phyloP scores from a whole-genome alignment of 2,329 filamentous ascomycete genomes.

The Colletotrichum neosansevieriae region DNA sequence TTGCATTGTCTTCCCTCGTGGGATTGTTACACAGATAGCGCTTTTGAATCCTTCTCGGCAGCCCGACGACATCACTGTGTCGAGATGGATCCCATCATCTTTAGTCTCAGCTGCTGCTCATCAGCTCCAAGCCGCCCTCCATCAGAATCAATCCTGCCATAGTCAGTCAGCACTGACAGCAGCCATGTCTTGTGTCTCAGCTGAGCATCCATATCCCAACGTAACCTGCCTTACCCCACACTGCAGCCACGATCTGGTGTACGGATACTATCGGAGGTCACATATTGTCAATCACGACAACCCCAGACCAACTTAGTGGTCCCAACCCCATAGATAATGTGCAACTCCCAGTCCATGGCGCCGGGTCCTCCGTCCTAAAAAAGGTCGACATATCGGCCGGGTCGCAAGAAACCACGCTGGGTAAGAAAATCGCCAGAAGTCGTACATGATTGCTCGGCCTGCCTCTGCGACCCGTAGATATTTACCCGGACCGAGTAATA shows the following conservation, averaged over 20 bases:
- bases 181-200: neutral
- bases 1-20: slow-evolving; percentile 12
- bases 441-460: no score
- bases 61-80: neutral
- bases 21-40: slow-evolving; percentile 31
- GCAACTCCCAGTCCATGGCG: no score
- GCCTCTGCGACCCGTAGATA: no score
- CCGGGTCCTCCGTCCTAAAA: no score
- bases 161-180: neutral
- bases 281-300: neutral
- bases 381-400: no score
- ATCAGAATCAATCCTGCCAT: neutral
- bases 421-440: no score
- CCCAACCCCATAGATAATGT: neutral
- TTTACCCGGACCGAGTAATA: no score
- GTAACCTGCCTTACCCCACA: slow-evolving; percentile 22
- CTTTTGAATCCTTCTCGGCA: accelerated
- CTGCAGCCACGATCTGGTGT: neutral
- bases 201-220: neutral
- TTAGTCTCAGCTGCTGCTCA: neutral
- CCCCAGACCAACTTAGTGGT: slow-evolving; percentile 17
- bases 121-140: neutral
- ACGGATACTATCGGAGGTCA: slow-evolving; percentile 1
- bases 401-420: no score
- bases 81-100: neutral